Base-by-base conservation (phyloP, 768 basidiomycete genomes). In the Gymnopilus dilepis region DNA sequence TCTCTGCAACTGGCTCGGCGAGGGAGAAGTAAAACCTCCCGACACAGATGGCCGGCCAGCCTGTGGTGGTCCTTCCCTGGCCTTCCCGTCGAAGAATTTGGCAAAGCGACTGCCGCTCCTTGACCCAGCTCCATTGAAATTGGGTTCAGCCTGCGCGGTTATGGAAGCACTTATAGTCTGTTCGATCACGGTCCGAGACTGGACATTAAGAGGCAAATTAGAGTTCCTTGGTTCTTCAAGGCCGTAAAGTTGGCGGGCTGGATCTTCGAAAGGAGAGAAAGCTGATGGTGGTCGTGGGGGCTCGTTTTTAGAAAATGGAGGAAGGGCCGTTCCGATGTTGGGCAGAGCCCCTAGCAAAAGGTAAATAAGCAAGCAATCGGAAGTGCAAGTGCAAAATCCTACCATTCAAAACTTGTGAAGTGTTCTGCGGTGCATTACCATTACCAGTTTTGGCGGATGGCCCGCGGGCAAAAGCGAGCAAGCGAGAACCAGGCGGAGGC, bases 41-140 rank as follows among this genome's bases (percentile, higher is more conserved):
- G 75, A 72, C 9, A 74, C 73, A 38, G 77, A 74, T 26, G 75
- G 65, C 60, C 84, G 85, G 15, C 38, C 42, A 6, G 75, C 67
- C 31, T 74, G 64, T 38, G 73, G 62, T 19, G 69, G 52, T 19
- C 67, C 68, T 13, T 87, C 86, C 63, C 81, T 82, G 24, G 77
- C 73, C 72, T 91, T 92, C n/a, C 83, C 83, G 66, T 94, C 92
- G 64, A 94, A 94, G 73, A 93, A 92, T 71, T 93, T 94, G 31
- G 91, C 92, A 72, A 94, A 90, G 37, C 92, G 87, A 70, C 92
- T 94, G 40, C 92, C 47, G 17, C 47, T 92, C 72, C 89, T 92
- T 24, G 80, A 81, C 31, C 79, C 76, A 13, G 84, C 78, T 69
- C 84, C 80, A 26, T 80, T 78, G 24, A 77, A 77, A 54, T 67